These are phyloP conservation scores for Monosporascus sp. DNA, from an alignment of 2,329 filamentous ascomycete genomes.

Conservation along the genomic window DNA sequence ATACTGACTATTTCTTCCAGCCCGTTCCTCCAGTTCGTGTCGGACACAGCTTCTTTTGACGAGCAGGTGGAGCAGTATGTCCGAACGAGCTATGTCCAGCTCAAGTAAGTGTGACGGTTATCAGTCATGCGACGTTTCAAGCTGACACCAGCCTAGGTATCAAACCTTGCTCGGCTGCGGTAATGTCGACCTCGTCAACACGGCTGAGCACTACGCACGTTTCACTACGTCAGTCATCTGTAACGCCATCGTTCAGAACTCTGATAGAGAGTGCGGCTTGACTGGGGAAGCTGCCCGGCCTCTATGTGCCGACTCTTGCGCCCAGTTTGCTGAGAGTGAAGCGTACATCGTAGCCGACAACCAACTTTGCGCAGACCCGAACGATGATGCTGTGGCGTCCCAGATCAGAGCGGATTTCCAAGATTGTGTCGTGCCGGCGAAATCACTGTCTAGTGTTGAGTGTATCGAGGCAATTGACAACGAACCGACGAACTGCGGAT, in stretches of 20 bases:
- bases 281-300: slow-evolving; percentile 61
- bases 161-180: slow-evolving; percentile 74
- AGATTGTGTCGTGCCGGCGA: slow-evolving; percentile 77
- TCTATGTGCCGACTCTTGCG: slow-evolving; percentile 85
- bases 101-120: slow-evolving; percentile 56
- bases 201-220: slow-evolving; percentile 79
- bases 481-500: slow-evolving; percentile 85
- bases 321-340: slow-evolving; percentile 83
- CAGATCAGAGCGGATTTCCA: slow-evolving; percentile 91
- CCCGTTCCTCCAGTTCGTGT: slow-evolving; percentile 80
- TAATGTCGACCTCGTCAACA: slow-evolving; percentile 70
- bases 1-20: slow-evolving; percentile 39
- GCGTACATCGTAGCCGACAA: slow-evolving; percentile 73
- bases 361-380: slow-evolving; percentile 64
- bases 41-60: slow-evolving; percentile 73
- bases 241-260: slow-evolving; percentile 91
- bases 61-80: slow-evolving; percentile 67
- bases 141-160: slow-evolving; percentile 55
- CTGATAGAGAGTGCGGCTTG: slow-evolving; percentile 63
- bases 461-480: slow-evolving; percentile 77
- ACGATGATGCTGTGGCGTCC: slow-evolving; percentile 54
- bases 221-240: slow-evolving; percentile 91
- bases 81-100: slow-evolving; percentile 65
- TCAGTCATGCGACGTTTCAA: neutral
- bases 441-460: slow-evolving; percentile 63